phyloP scores from a whole-genome alignment of 2,329 filamentous ascomycete genomes.

The Sporothrix protearum region DNA sequence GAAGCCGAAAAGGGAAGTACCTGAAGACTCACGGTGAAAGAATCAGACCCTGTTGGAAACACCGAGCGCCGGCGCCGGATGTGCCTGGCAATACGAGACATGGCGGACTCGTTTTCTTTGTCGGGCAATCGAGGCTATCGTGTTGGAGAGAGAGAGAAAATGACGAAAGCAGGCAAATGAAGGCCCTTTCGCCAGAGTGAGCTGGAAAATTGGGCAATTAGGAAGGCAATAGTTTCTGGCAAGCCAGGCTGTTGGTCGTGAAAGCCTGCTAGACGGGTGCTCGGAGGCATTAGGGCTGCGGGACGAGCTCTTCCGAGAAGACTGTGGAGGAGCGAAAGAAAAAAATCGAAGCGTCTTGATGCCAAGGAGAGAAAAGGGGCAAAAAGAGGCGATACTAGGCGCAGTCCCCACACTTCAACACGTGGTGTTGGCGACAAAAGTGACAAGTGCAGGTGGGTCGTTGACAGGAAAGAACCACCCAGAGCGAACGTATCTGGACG shows the following conservation, averaged over 20 bases:
- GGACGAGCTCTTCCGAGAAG: neutral
- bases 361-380: neutral
- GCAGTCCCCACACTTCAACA: neutral
- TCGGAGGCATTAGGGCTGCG: neutral
- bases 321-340: neutral
- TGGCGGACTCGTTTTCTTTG: neutral
- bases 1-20: neutral
- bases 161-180: neutral
- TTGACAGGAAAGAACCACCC: neutral
- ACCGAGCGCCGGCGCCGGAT: neutral
- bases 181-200: neutral
- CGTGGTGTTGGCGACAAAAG: neutral
- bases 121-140: neutral
- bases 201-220: neutral
- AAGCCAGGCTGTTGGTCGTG: neutral
- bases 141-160: neutral
- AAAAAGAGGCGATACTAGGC: neutral
- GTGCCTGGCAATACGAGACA: neutral
- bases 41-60: neutral
- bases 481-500: neutral
- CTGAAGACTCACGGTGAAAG: neutral
- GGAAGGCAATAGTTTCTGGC: neutral
- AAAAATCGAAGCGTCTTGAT: neutral
- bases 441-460: neutral
- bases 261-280: neutral